Evolutionary conservation across 768 basidiomycete genomes (phyloP), one percentile per base, ranked within the genome.

Genomic region (Mrakia frigida): DNA sequence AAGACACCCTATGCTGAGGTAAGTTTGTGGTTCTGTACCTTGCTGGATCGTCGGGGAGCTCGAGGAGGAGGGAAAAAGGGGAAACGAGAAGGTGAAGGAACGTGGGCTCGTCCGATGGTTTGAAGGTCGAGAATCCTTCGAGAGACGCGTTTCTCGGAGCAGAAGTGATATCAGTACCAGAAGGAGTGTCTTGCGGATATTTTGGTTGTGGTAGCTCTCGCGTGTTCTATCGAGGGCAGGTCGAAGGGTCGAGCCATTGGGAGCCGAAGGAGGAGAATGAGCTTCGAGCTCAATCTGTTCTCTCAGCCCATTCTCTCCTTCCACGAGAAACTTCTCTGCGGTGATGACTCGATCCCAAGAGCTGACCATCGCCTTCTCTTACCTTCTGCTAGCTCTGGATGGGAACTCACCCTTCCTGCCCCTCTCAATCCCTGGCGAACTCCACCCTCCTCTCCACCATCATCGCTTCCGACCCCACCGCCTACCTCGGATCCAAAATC

Each of bases 1-100:
- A 83, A 85, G 28, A 86, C 87, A 77, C 92, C 93, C 4, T 98
- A 98, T 82, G 96, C 97, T 37, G 96, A 99, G 89, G 96, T 93
- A 82, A 71, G 88, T 70, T 79, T 6, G 25, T 9, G 10, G 11
- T n/a, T n/a, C 43, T 21, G 43, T 3, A 39, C n/a, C 25, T 74
- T 37, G 14, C 9, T 10, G 3, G 25, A 25, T 43, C 10, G 21
- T 3, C 1, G 14, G 13, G 46, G 39, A 50, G 68, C n/a, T 13
- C 33, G 39, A 41, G 46, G 46, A 50, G 43, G 69, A 53, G 39
- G 69, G 33, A 11, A 46, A 43, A 43, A 73, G 72, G 23, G 25
- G 4, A 9, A 41, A n/a, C 65, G 65, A 14, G 37, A 25, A 37
- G 33, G 37, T 18, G n/a, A n/a, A 35, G 31, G 63, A 21, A 33